Percentiles rank a stretch among this genome's conserved stretches.
phyloP scores from a whole-genome alignment of 2,329 filamentous ascomycete species.

The Hypoxylon sp. region DNA sequence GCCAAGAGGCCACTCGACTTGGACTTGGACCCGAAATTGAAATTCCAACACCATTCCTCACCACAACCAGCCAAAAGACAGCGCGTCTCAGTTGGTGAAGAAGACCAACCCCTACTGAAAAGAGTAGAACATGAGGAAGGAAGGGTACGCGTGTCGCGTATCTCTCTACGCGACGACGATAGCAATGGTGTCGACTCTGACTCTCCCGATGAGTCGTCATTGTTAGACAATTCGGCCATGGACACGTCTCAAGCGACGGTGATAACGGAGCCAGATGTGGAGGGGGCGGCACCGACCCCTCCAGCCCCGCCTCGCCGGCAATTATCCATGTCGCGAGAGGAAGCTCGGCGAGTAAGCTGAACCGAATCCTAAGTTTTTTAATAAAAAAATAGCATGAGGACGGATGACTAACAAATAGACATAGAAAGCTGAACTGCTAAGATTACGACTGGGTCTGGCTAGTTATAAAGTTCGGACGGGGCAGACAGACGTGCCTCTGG shows the following conservation, averaged over 20 bases:
- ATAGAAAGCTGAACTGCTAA: conserved; percentile 71
- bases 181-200: conserved; percentile 12
- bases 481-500: conserved; percentile 72
- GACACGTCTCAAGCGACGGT: conserved; percentile 60
- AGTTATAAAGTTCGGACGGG: conserved; percentile 79
- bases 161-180: conserved; percentile 2
- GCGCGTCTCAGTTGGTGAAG: conserved; percentile 26
- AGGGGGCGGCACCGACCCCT: conserved; percentile 18
- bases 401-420: conserved; percentile 13
- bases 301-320: conserved; percentile 36
- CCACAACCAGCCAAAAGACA: conserved; percentile 37
- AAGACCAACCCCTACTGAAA: not conserved
- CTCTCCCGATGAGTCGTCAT: conserved; percentile 56
- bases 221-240: conserved; percentile 59
- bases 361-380: too few species aligned
- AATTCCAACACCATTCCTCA: conserved; percentile 4
- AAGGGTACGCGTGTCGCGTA: conserved; percentile 17
- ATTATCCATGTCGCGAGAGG: conserved; percentile 57
- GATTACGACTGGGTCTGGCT: conserved; percentile 73
- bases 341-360: conserved; percentile 59
- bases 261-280: conserved; percentile 58
- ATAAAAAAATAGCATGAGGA: not conserved
- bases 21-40: conserved; percentile 21
- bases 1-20: conserved; percentile 36
- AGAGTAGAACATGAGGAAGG: conserved; percentile 16